Evolutionary conservation across 164 flowering plant genomes (phyloP).

Genomic region (Liriodendron chinense): DNA sequence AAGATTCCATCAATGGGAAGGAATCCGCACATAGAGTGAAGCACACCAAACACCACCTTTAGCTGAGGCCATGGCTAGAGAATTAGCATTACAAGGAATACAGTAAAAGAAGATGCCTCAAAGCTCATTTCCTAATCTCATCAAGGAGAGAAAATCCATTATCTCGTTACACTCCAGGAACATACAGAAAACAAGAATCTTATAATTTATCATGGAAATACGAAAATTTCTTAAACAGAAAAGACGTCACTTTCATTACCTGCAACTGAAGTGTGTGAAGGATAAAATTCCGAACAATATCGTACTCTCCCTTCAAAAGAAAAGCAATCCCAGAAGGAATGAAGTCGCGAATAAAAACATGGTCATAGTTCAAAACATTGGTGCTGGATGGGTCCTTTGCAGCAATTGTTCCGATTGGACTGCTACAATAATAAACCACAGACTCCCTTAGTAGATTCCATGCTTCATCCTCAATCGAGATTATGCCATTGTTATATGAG

Average conservation of each 20-base stretch:
- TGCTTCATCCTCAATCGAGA: slow-evolving; percentile 69
- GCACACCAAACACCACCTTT: too few species aligned
- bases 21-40: too few species aligned
- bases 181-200: neutral
- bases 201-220: neutral
- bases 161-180: neutral
- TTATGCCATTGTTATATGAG: slow-evolving; percentile 5
- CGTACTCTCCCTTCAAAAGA: slow-evolving; percentile 79
- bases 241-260: slow-evolving; percentile 32
- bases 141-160: neutral
- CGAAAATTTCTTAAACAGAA: neutral
- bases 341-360: slow-evolving; percentile 79
- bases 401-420: slow-evolving; percentile 79
- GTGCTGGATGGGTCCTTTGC: slow-evolving; percentile 55
- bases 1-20: too few species aligned
- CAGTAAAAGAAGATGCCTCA: neutral
- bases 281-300: slow-evolving; percentile 75
- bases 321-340: slow-evolving; percentile 82
- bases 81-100: too few species aligned
- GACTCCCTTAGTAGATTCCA: slow-evolving; percentile 62
- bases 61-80: too few species aligned
- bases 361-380: slow-evolving; percentile 63
- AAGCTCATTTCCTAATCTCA: neutral
- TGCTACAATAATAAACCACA: slow-evolving; percentile 61
- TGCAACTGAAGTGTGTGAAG: slow-evolving; percentile 81